Evolutionary conservation across 148 eudicot genomes (phyloP).

Genomic region (Silene uniflora): DNA sequence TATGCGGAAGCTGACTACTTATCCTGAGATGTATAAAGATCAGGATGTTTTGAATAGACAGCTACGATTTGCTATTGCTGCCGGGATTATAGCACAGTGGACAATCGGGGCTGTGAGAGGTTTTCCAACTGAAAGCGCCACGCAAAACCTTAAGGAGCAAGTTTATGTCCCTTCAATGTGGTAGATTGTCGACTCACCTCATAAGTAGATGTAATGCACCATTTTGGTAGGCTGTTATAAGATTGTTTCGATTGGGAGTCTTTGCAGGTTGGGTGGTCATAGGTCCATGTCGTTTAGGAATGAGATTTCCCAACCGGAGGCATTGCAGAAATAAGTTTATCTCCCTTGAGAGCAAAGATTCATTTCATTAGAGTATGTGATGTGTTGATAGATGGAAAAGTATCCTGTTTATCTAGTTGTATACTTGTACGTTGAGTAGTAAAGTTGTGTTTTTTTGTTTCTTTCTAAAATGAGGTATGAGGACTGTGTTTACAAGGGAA

Average conservation of each 20-base stretch:
- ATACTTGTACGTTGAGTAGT: background rate
- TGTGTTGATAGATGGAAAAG: background rate
- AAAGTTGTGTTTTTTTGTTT: too few relatives aligned
- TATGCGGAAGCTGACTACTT: constrained; percentile 69
- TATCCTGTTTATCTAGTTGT: too few relatives aligned
- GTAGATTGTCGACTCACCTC: constrained; percentile 27
- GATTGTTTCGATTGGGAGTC: too few relatives aligned
- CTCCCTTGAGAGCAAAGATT: background rate
- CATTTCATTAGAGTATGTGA: background rate
- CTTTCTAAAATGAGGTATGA: too few relatives aligned
- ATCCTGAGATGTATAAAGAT: constrained; percentile 66
- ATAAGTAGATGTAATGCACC: too few relatives aligned
- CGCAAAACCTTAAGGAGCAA: constrained; percentile 84
- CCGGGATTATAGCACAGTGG: constrained; percentile 92
- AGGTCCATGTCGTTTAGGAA: too few relatives aligned
- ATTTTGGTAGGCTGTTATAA: too few relatives aligned
- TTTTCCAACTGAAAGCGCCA: constrained; percentile 75
- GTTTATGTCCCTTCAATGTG: constrained; percentile 85
- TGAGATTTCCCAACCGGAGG: too few relatives aligned
- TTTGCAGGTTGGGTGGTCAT: too few relatives aligned
- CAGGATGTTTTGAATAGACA: constrained; percentile 69
- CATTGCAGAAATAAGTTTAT: too few relatives aligned
- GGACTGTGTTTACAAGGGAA: too few relatives aligned
- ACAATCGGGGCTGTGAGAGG: constrained; percentile 83
- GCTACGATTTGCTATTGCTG: constrained; percentile 74